Base-by-base conservation (phyloP, 768 basidiomycete species). In the Tulasnella sp. region DNA sequence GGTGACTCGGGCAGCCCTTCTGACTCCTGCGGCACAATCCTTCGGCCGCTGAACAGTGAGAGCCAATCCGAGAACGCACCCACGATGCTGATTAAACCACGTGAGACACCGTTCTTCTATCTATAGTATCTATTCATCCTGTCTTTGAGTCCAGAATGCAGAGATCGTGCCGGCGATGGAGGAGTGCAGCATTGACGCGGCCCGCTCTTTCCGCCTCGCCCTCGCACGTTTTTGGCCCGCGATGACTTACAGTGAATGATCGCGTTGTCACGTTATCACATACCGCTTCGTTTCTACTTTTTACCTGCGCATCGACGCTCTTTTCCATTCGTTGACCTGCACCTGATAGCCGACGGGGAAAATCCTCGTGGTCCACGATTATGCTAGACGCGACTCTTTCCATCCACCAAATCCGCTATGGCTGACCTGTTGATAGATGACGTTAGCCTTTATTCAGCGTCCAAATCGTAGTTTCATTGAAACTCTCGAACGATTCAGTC, bases 1-100 rank as follows among this genome's bases (percentile, higher is more conserved):
- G 64, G 16, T 69, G 64, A 69, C 64, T 69, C 28, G 64, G 64
- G 64, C 64, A 14, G 34, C 14, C 18, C 64, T 31, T 9, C 64
- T 69, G 64, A 69, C 64, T 69, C 64, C 31, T 69, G 18, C 34
- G 64, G 64, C 64, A 69, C 28, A 69, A 69, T 69, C 31, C 64
- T 18, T 69, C 64, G 64, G 64, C 64, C 64, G 64, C 34, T 69
- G 31, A 16, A 6, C 16, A 37, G 14, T 28, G 64, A 69, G 24
- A 28, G 12, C 64, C 64, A 69, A 69, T 69, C 64, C 64, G 64
- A 69, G 16, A 69, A 31, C 64, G 34, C 11, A 31, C 34, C 64
- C 34, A 31, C 16, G n/a, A 34, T 31, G 28, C 4, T 69, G 37
- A 18, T 69, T 14, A 18, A 11, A 37, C 28, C 64, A 69, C 64